Percentiles rank a stretch among this genome's conserved stretches.
Conservation (phyloP, 2,329 filamentous ascomycete genomes). For the Cladosporium sp. region DNA sequence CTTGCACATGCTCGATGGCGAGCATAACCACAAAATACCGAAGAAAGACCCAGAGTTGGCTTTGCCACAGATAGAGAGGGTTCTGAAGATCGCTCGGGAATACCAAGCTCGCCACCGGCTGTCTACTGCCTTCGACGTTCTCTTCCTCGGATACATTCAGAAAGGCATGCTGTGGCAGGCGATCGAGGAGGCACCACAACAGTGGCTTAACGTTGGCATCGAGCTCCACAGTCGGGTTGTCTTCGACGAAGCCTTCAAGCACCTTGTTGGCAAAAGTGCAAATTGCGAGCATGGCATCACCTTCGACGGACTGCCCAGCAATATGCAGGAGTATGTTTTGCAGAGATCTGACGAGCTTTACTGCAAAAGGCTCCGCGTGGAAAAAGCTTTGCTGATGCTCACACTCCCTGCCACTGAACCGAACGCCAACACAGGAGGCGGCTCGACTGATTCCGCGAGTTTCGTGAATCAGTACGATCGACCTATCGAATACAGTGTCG, state of each 20-base stretch:
- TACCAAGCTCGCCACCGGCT: constrained; percentile 12
- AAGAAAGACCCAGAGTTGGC: constrained; percentile 17
- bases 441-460: neutral
- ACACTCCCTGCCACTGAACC: neutral
- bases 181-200: constrained; percentile 30
- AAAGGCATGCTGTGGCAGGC: constrained; percentile 27
- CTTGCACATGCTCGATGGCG: constrained; percentile 24
- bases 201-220: constrained; percentile 31
- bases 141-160: neutral
- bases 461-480: constrained; percentile 12
- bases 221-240: constrained; percentile 27
- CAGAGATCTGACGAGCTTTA: constrained; percentile 20
- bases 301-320: constrained; percentile 3
- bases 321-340: constrained; percentile 17
- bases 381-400: constrained; percentile 26
- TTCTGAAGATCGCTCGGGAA: constrained; percentile 25
- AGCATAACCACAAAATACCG: neutral
- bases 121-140: neutral
- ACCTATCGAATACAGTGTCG: constrained; percentile 26
- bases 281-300: constrained; percentile 7
- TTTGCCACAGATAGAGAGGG: constrained; percentile 25
- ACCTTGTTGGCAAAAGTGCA: constrained; percentile 32
- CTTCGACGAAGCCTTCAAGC: constrained; percentile 35
- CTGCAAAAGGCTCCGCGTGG: constrained; percentile 12
- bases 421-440: too few species aligned